These are phyloP conservation scores for Eutrema japonicum DNA, from an alignment of 345 rosid species.

Conservation along the genomic window DNA sequence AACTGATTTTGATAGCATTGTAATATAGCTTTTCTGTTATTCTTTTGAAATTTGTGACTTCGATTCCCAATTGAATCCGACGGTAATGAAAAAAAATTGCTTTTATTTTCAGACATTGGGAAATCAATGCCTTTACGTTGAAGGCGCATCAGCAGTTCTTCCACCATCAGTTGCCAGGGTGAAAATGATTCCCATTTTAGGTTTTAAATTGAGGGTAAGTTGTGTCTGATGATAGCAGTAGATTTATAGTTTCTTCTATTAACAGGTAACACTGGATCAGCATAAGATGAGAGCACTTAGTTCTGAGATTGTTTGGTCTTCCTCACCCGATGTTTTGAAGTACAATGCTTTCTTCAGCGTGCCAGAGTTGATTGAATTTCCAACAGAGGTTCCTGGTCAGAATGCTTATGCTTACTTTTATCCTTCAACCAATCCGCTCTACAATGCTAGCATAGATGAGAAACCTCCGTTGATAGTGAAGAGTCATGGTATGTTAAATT, in stretches of 20 bases:
- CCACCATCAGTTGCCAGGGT: constrained; percentile 95
- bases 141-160: constrained; percentile 83
- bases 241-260: constrained; percentile 27
- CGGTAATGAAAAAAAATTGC: constrained; percentile 19
- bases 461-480: constrained; percentile 84
- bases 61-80: constrained; percentile 11
- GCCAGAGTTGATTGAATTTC: constrained; percentile 91
- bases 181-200: constrained; percentile 14
- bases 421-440: constrained; percentile 75
- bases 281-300: constrained; percentile 50
- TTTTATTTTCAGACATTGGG: constrained; percentile 63
- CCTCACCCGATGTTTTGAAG: constrained; percentile 74
- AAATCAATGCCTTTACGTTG: constrained; percentile 65
- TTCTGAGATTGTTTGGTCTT: constrained; percentile 81
- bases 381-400: constrained; percentile 83
- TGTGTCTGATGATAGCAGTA: constrained; percentile 9
- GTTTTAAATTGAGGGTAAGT: constrained; percentile 1
- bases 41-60: constrained; percentile 5
- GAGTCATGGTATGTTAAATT: constrained; percentile 76
- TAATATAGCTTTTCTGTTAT: constrained; percentile 42
- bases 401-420: constrained; percentile 88
- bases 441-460: constrained; percentile 68
- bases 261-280: constrained; percentile 77
- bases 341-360: constrained; percentile 70
- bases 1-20: constrained; percentile 82